Evolutionary conservation across 768 basidiomycete species (phyloP).

Genomic region (Lentinula sp.): DNA sequence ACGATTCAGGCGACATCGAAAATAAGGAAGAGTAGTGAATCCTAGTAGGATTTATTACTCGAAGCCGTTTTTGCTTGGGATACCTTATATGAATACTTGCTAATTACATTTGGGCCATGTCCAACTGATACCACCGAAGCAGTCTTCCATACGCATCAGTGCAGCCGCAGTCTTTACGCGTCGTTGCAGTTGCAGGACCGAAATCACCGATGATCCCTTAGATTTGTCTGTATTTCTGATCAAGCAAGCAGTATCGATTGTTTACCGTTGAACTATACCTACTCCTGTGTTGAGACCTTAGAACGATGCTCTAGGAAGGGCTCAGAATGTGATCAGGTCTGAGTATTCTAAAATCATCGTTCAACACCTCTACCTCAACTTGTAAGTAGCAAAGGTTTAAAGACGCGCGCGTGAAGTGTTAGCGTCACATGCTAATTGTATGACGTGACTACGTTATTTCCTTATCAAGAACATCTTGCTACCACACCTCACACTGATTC

Average conservation of each 20-base stretch:
- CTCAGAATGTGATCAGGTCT: too few species aligned
- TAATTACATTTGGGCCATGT: not conserved
- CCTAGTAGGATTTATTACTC: not conserved
- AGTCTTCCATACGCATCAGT: not conserved
- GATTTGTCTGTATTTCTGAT: too few species aligned
- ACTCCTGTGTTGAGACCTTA: too few species aligned
- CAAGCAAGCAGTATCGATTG: too few species aligned
- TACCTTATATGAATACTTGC: not conserved
- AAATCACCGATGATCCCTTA: too few species aligned
- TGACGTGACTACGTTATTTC: conserved; percentile 12
- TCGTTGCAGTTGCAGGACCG: too few species aligned
- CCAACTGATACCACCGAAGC: not conserved
- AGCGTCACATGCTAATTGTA: not conserved
- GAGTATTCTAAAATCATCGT: too few species aligned
- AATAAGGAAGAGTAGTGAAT: conserved; percentile 10
- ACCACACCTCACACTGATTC: not conserved
- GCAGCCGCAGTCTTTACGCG: not conserved
- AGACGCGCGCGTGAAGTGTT: not conserved
- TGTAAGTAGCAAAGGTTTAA: too few species aligned
- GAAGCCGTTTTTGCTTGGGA: not conserved
- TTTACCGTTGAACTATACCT: too few species aligned
- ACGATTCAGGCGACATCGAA: not conserved
- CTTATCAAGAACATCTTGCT: conserved; percentile 33
- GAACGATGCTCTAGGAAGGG: too few species aligned
- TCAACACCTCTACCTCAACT: too few species aligned